Conservation (phyloP, 805 yeast genomes). For the Ogataea trehaloabstinens region DNA sequence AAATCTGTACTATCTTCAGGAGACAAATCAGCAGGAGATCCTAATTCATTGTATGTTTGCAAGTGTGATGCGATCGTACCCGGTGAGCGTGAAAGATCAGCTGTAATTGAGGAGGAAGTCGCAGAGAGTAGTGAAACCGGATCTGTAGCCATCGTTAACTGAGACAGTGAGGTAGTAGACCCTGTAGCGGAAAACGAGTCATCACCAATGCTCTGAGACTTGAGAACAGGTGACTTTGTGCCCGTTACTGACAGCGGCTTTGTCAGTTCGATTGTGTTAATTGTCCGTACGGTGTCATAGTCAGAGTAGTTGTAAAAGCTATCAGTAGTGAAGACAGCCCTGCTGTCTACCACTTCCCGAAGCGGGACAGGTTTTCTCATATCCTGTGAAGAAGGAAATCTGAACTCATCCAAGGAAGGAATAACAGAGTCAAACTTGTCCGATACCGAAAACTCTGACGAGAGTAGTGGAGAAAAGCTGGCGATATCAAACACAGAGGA, state of each 20-base stretch:
- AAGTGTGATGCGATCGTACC: not conserved
- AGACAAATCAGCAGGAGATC: constrained; percentile 2
- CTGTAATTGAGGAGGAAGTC: not conserved
- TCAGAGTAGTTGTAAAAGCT: constrained; percentile 5
- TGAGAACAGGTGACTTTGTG: constrained; percentile 17
- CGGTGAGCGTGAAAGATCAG: constrained; percentile 4
- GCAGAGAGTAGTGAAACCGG: constrained; percentile 6
- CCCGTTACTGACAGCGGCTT: constrained; percentile 13
- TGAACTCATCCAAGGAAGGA: constrained; percentile 10
- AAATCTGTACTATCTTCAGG: not conserved
- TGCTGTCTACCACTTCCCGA: not conserved
- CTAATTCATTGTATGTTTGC: not conserved
- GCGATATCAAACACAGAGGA: constrained; percentile 17
- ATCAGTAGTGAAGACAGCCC: constrained; percentile 1
- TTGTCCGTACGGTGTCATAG: constrained; percentile 19
- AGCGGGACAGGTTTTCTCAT: constrained; percentile 4
- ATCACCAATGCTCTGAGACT: constrained; percentile 14
- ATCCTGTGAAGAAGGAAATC: not conserved
- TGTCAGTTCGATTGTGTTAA: constrained; percentile 22
- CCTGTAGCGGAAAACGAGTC: constrained; percentile 7
- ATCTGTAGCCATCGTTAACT: constrained; percentile 6
- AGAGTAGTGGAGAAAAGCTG: constrained; percentile 11
- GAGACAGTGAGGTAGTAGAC: constrained; percentile 1
- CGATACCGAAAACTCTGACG: constrained; percentile 11
- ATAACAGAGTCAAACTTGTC: constrained; percentile 11